phyloP scores from a whole-genome alignment of 139 green algal genomes.

The Chlamydomonas schloesseri region DNA sequence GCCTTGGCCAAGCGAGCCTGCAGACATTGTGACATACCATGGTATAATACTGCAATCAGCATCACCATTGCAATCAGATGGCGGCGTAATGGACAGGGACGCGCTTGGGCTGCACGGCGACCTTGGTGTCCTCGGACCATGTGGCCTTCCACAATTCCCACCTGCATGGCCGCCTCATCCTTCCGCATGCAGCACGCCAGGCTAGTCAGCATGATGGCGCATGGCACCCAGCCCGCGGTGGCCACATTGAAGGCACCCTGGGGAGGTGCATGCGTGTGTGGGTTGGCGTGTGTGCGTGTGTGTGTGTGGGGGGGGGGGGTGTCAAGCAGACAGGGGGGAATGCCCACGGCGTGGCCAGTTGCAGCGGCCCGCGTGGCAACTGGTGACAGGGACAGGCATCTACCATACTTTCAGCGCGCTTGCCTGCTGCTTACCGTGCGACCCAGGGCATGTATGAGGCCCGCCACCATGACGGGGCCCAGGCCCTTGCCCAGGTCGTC shows the following conservation, averaged over 20 bases:
- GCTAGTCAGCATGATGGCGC: conserved; percentile 68
- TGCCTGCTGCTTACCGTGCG: not conserved
- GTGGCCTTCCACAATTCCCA: no score
- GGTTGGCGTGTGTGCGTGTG: not conserved
- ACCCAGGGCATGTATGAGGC: conserved; percentile 66
- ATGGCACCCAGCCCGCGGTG: conserved; percentile 80
- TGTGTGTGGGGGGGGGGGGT: not conserved
- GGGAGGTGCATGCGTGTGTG: conserved; percentile 33
- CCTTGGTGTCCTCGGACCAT: no score
- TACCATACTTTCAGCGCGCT: no score
- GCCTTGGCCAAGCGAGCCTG: no score
- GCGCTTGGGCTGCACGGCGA: no score
- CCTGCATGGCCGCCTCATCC: conserved; percentile 73
- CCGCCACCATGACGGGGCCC: conserved; percentile 80
- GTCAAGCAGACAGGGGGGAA: not conserved
- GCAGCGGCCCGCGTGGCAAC: no score
- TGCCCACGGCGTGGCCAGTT: no score
- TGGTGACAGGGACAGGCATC: no score
- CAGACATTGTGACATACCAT: no score
- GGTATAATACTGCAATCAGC: no score
- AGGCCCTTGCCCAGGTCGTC: conserved; percentile 88
- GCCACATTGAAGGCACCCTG: conserved; percentile 80
- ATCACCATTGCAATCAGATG: no score
- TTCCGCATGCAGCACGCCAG: conserved; percentile 51
- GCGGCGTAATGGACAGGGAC: no score